Conservation (phyloP, 441 rosid species). For the Arabidopsis hybrid region DNA sequence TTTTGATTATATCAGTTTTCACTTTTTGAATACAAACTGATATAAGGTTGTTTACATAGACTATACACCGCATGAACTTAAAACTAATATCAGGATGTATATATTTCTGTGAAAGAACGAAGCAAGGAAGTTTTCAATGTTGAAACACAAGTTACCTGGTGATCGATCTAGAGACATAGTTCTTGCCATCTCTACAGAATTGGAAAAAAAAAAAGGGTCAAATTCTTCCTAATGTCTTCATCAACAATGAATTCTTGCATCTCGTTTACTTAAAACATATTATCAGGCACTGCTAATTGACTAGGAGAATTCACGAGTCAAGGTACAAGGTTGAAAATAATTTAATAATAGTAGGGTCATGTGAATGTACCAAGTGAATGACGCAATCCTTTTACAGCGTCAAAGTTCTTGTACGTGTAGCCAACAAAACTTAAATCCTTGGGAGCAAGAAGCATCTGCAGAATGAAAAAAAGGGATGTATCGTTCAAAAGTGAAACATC, state of each 20-base stretch:
- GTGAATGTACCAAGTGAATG: conserved; percentile 69
- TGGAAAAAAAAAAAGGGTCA: conserved; percentile 26
- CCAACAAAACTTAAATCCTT: conserved; percentile 98
- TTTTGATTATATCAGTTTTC: background rate
- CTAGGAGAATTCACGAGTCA: background rate
- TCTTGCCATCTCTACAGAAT: conserved; percentile 46
- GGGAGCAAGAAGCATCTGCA: conserved; percentile 83
- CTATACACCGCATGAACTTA: conserved; percentile 6
- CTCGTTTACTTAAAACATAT: conserved; percentile 10
- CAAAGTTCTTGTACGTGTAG: conserved; percentile 96
- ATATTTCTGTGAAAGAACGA: conserved; percentile 5
- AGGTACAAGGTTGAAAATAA: conserved; percentile 28
- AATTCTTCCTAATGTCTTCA: conserved; percentile 29
- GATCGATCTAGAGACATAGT: conserved; percentile 49
- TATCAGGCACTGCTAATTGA: background rate
- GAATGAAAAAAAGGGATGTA: conserved; percentile 12
- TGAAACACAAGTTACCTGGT: conserved; percentile 25
- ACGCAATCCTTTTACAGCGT: conserved; percentile 84
- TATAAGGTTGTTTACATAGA: background rate
- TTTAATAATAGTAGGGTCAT: conserved; percentile 8
- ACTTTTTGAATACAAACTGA: background rate
- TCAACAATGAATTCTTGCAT: conserved; percentile 1
- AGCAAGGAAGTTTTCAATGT: background rate
- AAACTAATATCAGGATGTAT: background rate
- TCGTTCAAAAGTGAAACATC: conserved; percentile 24